Evolutionary conservation across 139 green algal genomes (phyloP).

Genomic region (Chlamydomonas schloesseri): DNA sequence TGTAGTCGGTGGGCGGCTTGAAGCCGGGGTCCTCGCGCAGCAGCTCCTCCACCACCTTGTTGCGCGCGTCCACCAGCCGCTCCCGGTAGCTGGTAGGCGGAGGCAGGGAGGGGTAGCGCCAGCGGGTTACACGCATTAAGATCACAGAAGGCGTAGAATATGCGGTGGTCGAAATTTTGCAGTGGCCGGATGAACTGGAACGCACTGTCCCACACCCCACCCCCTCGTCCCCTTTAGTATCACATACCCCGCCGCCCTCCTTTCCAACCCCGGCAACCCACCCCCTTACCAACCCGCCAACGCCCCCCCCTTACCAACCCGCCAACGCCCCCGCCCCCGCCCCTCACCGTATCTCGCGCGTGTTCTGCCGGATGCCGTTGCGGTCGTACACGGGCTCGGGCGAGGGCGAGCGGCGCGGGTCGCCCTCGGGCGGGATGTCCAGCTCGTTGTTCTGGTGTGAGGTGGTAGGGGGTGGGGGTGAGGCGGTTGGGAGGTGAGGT

Average conservation of each 20-base stretch:
- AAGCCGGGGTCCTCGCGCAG: slow-evolving; percentile 89
- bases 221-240: too few relatives aligned
- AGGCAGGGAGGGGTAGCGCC: neutral
- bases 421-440: slow-evolving; percentile 71
- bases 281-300: neutral
- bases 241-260: too few relatives aligned
- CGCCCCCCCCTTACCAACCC: neutral
- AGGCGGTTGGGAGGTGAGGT: neutral
- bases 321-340: too few relatives aligned
- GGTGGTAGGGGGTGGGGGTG: neutral
- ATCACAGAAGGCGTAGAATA: too few relatives aligned
- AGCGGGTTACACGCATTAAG: too few relatives aligned
- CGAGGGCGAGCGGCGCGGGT: slow-evolving; percentile 85
- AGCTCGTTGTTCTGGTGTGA: slow-evolving; percentile 40
- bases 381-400: slow-evolving; percentile 95
- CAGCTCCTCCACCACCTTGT: slow-evolving; percentile 91
- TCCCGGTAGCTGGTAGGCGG: slow-evolving; percentile 64
- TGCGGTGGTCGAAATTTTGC: too few relatives aligned
- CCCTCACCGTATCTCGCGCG: slow-evolving; percentile 82
- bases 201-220: too few relatives aligned
- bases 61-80: slow-evolving; percentile 77
- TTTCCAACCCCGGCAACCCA: neutral
- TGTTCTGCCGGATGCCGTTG: slow-evolving; percentile 90
- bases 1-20: slow-evolving; percentile 90
- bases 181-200: too few relatives aligned